These are phyloP conservation scores for Lepiota venenata DNA, from an alignment of 768 basidiomycete species.

Conservation along the genomic window DNA sequence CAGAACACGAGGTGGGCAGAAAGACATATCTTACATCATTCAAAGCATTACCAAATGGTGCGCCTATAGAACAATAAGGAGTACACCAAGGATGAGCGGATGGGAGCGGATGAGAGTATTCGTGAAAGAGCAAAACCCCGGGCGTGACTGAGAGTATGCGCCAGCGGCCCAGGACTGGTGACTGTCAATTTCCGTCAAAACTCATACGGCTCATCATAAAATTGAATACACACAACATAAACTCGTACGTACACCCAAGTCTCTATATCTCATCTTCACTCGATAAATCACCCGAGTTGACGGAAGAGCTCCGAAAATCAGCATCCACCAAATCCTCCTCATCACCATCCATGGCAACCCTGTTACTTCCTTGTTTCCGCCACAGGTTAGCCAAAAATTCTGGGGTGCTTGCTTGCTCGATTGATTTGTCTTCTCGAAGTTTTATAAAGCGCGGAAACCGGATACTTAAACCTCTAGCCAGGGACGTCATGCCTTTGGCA, in stretches of 20 bases:
- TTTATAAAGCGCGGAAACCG: constrained; percentile 88
- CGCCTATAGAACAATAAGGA: no score
- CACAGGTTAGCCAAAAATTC: constrained; percentile 70
- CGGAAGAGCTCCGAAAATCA: constrained; percentile 26
- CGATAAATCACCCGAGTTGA: constrained; percentile 22
- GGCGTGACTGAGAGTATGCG: no score
- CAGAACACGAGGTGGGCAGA: no score
- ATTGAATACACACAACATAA: background rate
- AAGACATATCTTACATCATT: no score
- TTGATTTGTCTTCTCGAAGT: constrained; percentile 66
- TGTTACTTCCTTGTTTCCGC: constrained; percentile 43
- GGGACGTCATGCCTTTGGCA: constrained; percentile 55
- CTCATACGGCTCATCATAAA: constrained; percentile 1
- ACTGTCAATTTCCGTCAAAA: constrained; percentile 4
- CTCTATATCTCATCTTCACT: constrained; percentile 15
- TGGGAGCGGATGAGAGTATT: no score
- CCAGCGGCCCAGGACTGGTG: no score
- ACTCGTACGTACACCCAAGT: no score
- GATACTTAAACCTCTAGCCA: constrained; percentile 66
- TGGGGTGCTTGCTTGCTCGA: constrained; percentile 71
- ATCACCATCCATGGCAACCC: constrained; percentile 36
- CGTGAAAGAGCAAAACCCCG: no score
- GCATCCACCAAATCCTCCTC: constrained; percentile 62
- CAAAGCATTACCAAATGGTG: no score
- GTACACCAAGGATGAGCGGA: no score